These are phyloP conservation scores for Polyplosphaeria fusca DNA, from an alignment of 495 filamentous ascomycete species.

Conservation along the genomic window DNA sequence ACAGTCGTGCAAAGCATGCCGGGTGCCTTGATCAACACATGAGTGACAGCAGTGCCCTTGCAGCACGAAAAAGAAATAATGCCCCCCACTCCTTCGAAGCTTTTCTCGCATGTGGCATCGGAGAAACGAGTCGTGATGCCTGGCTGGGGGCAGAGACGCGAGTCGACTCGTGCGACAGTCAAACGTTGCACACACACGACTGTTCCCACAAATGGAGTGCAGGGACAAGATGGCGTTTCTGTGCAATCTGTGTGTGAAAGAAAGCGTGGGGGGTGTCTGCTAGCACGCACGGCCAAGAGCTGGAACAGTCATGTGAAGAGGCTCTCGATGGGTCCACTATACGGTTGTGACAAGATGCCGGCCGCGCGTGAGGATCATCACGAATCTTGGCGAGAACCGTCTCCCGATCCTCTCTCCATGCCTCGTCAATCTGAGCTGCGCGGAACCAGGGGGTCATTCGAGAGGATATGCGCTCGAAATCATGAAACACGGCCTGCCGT, in stretches of 20 bases:
- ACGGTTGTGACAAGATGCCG: too few relatives aligned
- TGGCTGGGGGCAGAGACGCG: slow-evolving; percentile 8
- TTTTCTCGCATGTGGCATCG: too few relatives aligned
- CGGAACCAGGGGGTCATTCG: not conserved
- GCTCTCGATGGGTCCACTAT: not conserved
- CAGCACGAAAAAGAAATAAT: not conserved
- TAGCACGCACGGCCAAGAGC: too few relatives aligned
- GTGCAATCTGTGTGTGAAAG: slow-evolving; percentile 1
- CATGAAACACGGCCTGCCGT: slow-evolving; percentile 16
- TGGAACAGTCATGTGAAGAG: too few relatives aligned
- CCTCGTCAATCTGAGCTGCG: slow-evolving; percentile 12
- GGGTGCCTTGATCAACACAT: slow-evolving; percentile 1
- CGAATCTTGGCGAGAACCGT: too few relatives aligned
- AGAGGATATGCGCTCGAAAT: not conserved
- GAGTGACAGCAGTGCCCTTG: slow-evolving; percentile 7
- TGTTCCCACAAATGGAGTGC: slow-evolving; percentile 2
- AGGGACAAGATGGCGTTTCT: slow-evolving; percentile 3
- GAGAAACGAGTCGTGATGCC: not conserved
- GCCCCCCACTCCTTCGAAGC: too few relatives aligned
- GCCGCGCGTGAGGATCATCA: too few relatives aligned
- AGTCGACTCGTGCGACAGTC: slow-evolving; percentile 12
- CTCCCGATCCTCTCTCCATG: not conserved
- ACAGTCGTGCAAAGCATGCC: slow-evolving; percentile 1
- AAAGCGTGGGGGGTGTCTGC: not conserved
- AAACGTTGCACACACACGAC: slow-evolving; percentile 17